Evolutionary conservation across 768 basidiomycete genomes (phyloP).

Genomic region (Hypholoma fasciculare): DNA sequence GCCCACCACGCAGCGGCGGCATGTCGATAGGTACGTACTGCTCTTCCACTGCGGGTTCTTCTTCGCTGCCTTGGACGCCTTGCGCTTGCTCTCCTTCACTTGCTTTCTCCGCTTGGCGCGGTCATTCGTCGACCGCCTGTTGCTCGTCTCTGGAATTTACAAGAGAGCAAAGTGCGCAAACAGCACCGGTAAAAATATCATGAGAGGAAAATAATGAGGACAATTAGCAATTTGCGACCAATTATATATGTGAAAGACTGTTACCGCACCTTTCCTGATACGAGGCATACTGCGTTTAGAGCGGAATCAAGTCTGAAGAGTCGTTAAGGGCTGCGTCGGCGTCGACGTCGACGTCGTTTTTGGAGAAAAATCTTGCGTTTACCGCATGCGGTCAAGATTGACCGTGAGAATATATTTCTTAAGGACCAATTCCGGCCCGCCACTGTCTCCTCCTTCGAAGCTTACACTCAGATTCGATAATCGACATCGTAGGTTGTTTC

Average conservation of each 20-base stretch:
- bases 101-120: conserved; percentile 76
- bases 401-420: conserved; percentile 5
- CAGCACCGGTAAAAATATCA: neutral
- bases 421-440: neutral
- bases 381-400: conserved; percentile 13
- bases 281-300: conserved; percentile 47
- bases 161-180: neutral
- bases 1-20: conserved; percentile 4
- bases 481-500: no score
- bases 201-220: neutral
- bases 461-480: no score
- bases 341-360: conserved; percentile 3
- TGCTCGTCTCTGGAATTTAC: conserved; percentile 72
- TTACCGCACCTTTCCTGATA: conserved; percentile 64
- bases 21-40: conserved; percentile 48
- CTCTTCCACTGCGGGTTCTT: conserved; percentile 88
- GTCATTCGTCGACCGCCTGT: conserved; percentile 70
- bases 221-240: neutral
- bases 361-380: conserved; percentile 17
- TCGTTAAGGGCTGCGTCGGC: neutral
- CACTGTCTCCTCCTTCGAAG: neutral
- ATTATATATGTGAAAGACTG: neutral
- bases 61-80: conserved; percentile 71
- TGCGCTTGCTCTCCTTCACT: conserved; percentile 73
- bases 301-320: neutral